A percentile compares a stretch with the other conserved stretches of the same genome.
phyloP scores from a whole-genome alignment of 2,329 filamentous ascomycete genomes.

The Westerdykella aurantiaca region DNA sequence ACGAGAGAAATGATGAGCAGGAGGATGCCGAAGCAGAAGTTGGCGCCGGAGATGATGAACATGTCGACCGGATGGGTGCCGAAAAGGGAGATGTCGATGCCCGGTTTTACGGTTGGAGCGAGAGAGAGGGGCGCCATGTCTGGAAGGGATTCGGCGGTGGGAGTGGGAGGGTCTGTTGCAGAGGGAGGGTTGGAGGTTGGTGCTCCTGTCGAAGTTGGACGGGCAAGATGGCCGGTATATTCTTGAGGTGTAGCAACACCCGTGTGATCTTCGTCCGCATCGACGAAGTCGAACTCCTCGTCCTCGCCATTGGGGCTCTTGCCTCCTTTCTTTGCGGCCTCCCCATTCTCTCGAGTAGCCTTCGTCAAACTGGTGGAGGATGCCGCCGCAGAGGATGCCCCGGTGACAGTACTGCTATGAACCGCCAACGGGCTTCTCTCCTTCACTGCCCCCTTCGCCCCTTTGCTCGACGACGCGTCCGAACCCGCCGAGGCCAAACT shows the following conservation, averaged over 20 bases:
- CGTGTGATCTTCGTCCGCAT: constrained; percentile 48
- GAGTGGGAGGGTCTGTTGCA: constrained; percentile 4
- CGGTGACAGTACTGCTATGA: constrained; percentile 5
- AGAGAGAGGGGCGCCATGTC: constrained; percentile 30
- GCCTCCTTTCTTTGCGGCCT: constrained; percentile 11
- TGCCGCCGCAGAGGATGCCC: constrained; percentile 9
- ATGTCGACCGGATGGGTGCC: constrained; percentile 67
- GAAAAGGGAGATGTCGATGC: constrained; percentile 59
- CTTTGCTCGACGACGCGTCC: constrained; percentile 15
- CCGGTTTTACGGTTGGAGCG: constrained; percentile 35
- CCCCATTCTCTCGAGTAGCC: constrained; percentile 2
- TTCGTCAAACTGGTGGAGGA: constrained; percentile 16
- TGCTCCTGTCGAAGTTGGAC: constrained; percentile 20
- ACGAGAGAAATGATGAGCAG: constrained; percentile 87
- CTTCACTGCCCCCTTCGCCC: constrained; percentile 15
- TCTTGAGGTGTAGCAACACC: constrained; percentile 43
- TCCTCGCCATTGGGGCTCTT: constrained; percentile 23
- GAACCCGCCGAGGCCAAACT: constrained; percentile 23
- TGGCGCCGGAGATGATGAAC: constrained; percentile 84
- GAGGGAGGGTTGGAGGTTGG: constrained; percentile 8
- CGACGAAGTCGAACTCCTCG: constrained; percentile 49
- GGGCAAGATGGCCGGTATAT: constrained; percentile 44
- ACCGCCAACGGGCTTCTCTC: constrained; percentile 8
- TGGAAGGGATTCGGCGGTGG: constrained; percentile 20
- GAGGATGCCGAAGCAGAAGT: constrained; percentile 83